These are phyloP conservation scores for Voacanga thouarsii DNA, from an alignment of 257 asterid species.

Conservation along the genomic window DNA sequence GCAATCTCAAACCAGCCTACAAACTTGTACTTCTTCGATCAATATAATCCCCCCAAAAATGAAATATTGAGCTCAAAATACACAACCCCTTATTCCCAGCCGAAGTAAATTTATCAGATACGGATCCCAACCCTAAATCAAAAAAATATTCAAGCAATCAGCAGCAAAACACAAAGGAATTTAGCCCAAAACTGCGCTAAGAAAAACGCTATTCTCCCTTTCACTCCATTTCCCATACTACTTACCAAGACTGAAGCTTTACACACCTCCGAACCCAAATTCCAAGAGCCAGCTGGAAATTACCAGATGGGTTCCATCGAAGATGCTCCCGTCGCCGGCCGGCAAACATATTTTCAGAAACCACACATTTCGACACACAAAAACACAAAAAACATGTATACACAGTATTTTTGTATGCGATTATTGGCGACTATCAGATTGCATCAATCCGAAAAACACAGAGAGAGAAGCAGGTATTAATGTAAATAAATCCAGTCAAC, in stretches of 20 bases:
- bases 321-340: slow-evolving; percentile 27
- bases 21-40: neutral
- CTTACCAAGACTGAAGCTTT: slow-evolving; percentile 21
- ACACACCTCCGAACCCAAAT: slow-evolving; percentile 23
- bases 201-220: slow-evolving; percentile 17
- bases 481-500: slow-evolving; percentile 44
- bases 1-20: neutral
- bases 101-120: slow-evolving; percentile 11
- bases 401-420: neutral
- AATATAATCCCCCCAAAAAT: slow-evolving; percentile 7
- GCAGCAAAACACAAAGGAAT: slow-evolving; percentile 13
- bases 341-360: slow-evolving; percentile 13
- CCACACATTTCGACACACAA: neutral
- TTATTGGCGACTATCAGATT: neutral
- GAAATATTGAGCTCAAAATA: slow-evolving; percentile 16
- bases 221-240: slow-evolving; percentile 19
- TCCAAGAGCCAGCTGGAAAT: slow-evolving; percentile 19
- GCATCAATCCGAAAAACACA: neutral
- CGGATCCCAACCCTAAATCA: slow-evolving; percentile 22
- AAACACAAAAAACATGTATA: slow-evolving; percentile 2
- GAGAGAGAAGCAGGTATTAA: slow-evolving; percentile 2
- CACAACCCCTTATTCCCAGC: slow-evolving; percentile 16
- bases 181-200: slow-evolving; percentile 8
- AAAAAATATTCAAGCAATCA: neutral
- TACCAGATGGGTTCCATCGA: slow-evolving; percentile 22